Conservation (phyloP, 2,329 filamentous ascomycete species). For the Trichophyton schoenleinii region DNA sequence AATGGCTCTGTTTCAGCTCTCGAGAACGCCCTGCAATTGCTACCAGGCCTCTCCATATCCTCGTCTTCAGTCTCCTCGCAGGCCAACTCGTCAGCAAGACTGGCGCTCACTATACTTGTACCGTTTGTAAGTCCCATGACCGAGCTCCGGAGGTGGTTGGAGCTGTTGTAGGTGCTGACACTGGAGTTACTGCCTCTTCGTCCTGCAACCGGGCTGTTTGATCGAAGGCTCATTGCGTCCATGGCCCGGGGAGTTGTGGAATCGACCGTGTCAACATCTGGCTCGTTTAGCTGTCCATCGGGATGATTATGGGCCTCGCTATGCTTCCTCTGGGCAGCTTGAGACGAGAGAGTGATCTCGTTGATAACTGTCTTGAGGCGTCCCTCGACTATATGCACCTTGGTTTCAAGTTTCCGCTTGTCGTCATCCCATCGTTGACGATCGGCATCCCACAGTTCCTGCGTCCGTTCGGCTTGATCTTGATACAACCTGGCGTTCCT, state of each 20-base stretch:
- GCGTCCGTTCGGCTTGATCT: constrained; percentile 66
- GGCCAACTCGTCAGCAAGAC: constrained; percentile 79
- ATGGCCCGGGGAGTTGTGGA: constrained; percentile 39
- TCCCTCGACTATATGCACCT: constrained; percentile 78
- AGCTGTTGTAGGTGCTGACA: constrained; percentile 38
- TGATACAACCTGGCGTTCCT: constrained; percentile 69
- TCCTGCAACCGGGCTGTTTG: constrained; percentile 52
- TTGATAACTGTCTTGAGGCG: constrained; percentile 73
- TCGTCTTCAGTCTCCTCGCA: constrained; percentile 63
- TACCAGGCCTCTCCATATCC: constrained; percentile 38
- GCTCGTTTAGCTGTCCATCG: constrained; percentile 20
- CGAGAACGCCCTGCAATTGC: constrained; percentile 11
- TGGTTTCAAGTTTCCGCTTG: constrained; percentile 67
- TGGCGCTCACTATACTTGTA: constrained; percentile 53
- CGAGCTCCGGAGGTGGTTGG: constrained; percentile 53
- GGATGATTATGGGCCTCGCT: not conserved
- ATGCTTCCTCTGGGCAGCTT: constrained; percentile 18
- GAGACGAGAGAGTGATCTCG: constrained; percentile 49
- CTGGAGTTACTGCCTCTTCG: constrained; percentile 48
- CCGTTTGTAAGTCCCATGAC: constrained; percentile 46
- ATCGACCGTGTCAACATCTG: constrained; percentile 51
- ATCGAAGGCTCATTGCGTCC: constrained; percentile 60
- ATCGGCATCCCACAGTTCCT: constrained; percentile 71
- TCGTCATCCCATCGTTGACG: constrained; percentile 77
- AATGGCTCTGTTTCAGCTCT: constrained; percentile 56